Evolutionary conservation across 331 rosid species (phyloP).

Genomic region (Pyracantha coccinea): DNA sequence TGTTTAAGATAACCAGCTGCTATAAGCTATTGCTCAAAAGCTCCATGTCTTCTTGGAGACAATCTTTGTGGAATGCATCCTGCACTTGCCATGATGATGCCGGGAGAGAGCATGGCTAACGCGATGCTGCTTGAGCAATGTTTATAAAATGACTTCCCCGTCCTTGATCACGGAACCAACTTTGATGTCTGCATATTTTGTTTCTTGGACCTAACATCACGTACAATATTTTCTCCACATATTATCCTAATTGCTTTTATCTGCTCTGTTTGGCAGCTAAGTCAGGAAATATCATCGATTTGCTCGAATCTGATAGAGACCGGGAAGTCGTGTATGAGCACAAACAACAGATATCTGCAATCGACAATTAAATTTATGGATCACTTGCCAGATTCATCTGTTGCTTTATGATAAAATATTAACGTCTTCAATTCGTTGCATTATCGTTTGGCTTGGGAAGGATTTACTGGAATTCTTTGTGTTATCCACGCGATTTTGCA

Average conservation of each 20-base stretch:
- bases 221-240: not conserved
- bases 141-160: not conserved
- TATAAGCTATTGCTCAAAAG: not conserved
- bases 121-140: not conserved
- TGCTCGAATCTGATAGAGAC: constrained; percentile 62
- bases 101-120: not conserved
- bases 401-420: too few relatives aligned
- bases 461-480: too few relatives aligned
- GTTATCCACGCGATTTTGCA: too few relatives aligned
- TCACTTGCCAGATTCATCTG: too few relatives aligned
- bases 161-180: not conserved
- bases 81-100: not conserved
- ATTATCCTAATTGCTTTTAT: not conserved
- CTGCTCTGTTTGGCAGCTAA: constrained; percentile 38
- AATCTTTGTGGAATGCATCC: not conserved
- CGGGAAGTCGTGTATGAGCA: constrained; percentile 60
- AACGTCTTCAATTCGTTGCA: too few relatives aligned
- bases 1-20: not conserved
- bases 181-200: not conserved
- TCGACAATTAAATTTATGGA: constrained; percentile 41
- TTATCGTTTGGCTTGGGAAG: too few relatives aligned
- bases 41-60: not conserved
- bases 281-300: constrained; percentile 35
- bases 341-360: constrained; percentile 42
- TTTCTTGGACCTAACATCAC: not conserved